Evolutionary conservation across 2,329 filamentous ascomycete genomes (phyloP), one percentile per base, ranked within the genome.

Genomic region (Neofusicoccum umdonicola): DNA sequence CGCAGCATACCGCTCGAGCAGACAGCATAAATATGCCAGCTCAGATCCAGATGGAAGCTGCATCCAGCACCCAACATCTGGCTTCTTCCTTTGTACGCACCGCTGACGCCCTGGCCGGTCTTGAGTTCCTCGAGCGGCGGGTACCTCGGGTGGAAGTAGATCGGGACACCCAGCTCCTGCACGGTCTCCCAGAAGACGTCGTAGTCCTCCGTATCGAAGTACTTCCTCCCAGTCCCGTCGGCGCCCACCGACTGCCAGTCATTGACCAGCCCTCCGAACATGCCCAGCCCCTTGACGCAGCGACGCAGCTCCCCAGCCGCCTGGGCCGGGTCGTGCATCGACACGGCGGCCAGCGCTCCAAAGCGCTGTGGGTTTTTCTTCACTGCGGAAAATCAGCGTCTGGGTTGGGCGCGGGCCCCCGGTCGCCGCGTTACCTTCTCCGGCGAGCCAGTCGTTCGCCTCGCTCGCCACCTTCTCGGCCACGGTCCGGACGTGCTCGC

Each of bases 261-360:
- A 39, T 76, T 74, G n/a, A 90, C 81, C 4, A 90, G 75, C 2
- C 81, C 85, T 1, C 87, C 87, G 65, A 85, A 82, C 77, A 89
- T 88, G n/a, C 86, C 85, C 56, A 83, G 64, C 51, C 72, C 68
- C 22, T 68, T 72, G 1, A 76, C 71, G 3, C 73, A 72, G 62
- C 74, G 65, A 39, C 69, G 63, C 48, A 75, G 47, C 57, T 75
- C 73, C 1, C 69, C 68, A 2, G 72, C 71, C 37, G 74, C 74
- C 54, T 75, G 71, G 41, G 69, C 62, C 2, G 73, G 70, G 47
- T 74, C 70, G 44, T 75, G 73, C 74, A 76, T 75, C 2, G 72
- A 74, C 6, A 76, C 62, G 11, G 73, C 50, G 0, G 79, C 80
- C 68, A 82, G 81, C 4, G 78, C 79, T 42, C 79, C 80, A 42